Percentiles rank a stretch among this genome's conserved stretches.
phyloP scores from a whole-genome alignment of 2,329 filamentous ascomycete genomes.

The Aspergillus pseudoglaucus region DNA sequence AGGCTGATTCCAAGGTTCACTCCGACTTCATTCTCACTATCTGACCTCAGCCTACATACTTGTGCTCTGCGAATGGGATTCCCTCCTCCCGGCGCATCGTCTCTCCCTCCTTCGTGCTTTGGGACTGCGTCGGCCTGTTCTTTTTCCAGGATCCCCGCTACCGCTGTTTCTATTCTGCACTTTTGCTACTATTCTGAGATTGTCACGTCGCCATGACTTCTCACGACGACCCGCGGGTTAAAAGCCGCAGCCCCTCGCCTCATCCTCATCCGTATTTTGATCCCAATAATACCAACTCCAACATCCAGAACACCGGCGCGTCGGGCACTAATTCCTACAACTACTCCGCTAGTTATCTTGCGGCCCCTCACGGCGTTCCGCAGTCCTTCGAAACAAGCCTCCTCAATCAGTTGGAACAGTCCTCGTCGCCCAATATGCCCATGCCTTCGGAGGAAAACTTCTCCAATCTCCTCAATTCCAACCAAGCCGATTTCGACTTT shows the following conservation, averaged over 20 bases:
- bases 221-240: constrained; percentile 27
- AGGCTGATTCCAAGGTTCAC: constrained; percentile 20
- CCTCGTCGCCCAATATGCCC: constrained; percentile 21
- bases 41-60: neutral
- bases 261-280: constrained; percentile 37
- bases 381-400: constrained; percentile 34
- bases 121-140: neutral
- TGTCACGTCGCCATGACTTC: constrained; percentile 21
- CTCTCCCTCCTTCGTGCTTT: neutral
- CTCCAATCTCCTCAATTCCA: constrained; percentile 35
- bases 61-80: constrained; percentile 12
- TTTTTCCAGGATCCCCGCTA: neutral
- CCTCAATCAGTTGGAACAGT: constrained; percentile 26
- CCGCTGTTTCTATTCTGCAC: neutral
- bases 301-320: constrained; percentile 19
- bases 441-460: constrained; percentile 30
- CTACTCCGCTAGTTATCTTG: constrained; percentile 30
- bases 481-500: constrained; percentile 33
- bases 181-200: neutral
- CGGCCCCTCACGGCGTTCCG: constrained; percentile 25
- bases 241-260: constrained; percentile 37
- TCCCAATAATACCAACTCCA: constrained; percentile 27
- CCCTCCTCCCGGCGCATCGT: constrained; percentile 1
- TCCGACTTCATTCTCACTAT: constrained; percentile 1
- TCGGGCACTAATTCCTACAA: constrained; percentile 29